Conservation (phyloP, 441 rosid genomes). For the Populus hybrid region DNA sequence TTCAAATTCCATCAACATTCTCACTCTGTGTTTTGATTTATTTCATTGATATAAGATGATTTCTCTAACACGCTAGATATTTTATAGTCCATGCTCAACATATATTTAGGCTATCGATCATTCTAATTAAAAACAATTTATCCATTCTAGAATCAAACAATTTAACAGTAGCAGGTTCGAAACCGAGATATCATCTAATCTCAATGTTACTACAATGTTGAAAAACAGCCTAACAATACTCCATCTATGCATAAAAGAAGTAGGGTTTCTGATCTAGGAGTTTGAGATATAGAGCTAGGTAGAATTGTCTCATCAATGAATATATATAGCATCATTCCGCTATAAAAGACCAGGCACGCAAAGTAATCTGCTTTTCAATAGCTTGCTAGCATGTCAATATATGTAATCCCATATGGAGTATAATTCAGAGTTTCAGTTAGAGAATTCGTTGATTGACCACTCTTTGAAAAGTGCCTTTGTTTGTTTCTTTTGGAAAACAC, state of each 20-base stretch:
- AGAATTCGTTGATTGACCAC: constrained; percentile 36
- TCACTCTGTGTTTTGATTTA: no score
- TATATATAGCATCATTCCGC: neutral
- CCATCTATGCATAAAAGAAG: no score
- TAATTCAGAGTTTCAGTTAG: constrained; percentile 16
- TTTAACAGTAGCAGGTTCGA: neutral
- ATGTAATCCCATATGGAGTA: neutral
- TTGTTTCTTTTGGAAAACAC: constrained; percentile 6
- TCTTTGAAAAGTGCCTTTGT: constrained; percentile 28
- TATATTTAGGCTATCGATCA: no score
- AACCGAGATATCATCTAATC: neutral
- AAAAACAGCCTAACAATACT: neutral
- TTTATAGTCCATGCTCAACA: no score
- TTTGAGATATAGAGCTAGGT: no score
- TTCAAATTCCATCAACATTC: no score
- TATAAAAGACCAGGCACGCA: neutral
- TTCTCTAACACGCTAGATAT: no score
- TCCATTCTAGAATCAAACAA: neutral
- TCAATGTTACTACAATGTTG: neutral
- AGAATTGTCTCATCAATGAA: constrained; percentile 19
- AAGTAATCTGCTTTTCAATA: neutral
- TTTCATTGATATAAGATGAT: no score
- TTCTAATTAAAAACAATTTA: neutral
- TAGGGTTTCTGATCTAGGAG: no score
- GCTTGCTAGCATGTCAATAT: constrained; percentile 5